Evolutionary conservation across 2,329 filamentous ascomycete species (phyloP).

Genomic region (Corinectria fuckeliana): DNA sequence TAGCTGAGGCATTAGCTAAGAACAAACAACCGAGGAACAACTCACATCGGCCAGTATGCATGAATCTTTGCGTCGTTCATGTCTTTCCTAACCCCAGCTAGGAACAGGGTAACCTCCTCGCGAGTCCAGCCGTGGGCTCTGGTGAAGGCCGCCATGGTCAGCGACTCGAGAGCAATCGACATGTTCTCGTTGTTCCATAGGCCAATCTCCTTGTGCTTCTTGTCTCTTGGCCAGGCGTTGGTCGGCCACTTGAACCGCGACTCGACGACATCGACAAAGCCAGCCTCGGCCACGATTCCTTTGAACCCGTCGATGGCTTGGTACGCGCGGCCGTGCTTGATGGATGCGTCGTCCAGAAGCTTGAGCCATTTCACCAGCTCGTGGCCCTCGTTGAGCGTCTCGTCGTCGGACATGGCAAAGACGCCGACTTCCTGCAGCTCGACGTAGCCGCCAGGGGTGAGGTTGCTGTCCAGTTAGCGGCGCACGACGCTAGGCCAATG

Average conservation of each 20-base stretch:
- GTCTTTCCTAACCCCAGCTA: constrained; percentile 21
- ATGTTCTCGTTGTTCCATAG: constrained; percentile 11
- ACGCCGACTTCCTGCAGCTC: constrained; percentile 29
- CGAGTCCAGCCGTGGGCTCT: constrained; percentile 19
- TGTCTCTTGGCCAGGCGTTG: constrained; percentile 16
- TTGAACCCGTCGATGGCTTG: not conserved
- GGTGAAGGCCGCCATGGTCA: constrained; percentile 11
- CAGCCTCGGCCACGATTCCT: constrained; percentile 16
- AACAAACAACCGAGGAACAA: not conserved
- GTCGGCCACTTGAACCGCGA: constrained; percentile 1
- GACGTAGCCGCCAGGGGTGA: constrained; percentile 26
- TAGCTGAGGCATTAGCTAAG: not conserved
- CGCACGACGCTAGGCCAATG: not conserved
- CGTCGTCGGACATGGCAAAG: constrained; percentile 21
- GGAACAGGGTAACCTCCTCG: constrained; percentile 13
- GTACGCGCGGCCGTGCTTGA: constrained; percentile 18
- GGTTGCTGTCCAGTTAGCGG: constrained; percentile 9
- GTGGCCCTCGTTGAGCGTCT: constrained; percentile 26
- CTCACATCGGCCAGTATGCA: constrained; percentile 26
- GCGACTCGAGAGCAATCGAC: not conserved
- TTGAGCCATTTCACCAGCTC: constrained; percentile 24
- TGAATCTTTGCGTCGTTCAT: constrained; percentile 13
- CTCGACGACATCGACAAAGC: not conserved
- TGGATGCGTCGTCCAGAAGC: constrained; percentile 19
- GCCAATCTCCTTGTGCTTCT: constrained; percentile 3